Conservation (phyloP, 805 yeast species). For the Candida chilensis region DNA sequence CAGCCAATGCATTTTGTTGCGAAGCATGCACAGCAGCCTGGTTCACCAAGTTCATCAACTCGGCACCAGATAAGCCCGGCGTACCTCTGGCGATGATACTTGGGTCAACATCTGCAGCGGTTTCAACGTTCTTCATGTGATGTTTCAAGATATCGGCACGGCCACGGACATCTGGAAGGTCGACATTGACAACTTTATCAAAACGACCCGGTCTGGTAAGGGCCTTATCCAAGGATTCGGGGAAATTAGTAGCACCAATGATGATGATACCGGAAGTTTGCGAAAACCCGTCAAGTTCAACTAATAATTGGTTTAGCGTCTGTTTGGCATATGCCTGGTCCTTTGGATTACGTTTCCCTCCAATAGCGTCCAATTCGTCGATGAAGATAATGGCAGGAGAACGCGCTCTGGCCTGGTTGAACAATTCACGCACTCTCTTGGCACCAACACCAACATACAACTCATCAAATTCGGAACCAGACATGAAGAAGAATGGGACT, state of each 20-base stretch:
- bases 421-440: slow-evolving; percentile 90
- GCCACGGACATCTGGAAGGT: slow-evolving; percentile 96
- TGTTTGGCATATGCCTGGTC: slow-evolving; percentile 98
- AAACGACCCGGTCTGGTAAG: slow-evolving; percentile 97
- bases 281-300: slow-evolving; percentile 92
- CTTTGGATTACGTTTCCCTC: slow-evolving; percentile 94
- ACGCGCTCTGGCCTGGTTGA: slow-evolving; percentile 85
- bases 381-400: slow-evolving; percentile 97
- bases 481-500: slow-evolving; percentile 96
- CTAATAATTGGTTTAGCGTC: slow-evolving; percentile 90
- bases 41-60: slow-evolving; percentile 87
- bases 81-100: slow-evolving; percentile 92
- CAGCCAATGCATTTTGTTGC: slow-evolving; percentile 82
- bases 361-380: slow-evolving; percentile 98
- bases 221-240: slow-evolving; percentile 94
- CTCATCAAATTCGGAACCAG: slow-evolving; percentile 97
- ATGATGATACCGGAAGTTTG: slow-evolving; percentile 90
- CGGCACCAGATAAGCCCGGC: slow-evolving; percentile 98
- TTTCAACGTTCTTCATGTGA: slow-evolving; percentile 86
- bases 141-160: slow-evolving; percentile 86
- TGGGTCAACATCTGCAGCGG: slow-evolving; percentile 80
- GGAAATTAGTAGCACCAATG: slow-evolving; percentile 98
- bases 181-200: slow-evolving; percentile 92
- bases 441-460: slow-evolving; percentile 99
- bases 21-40: slow-evolving; percentile 98